Conservation (phyloP, 2,329 filamentous ascomycete genomes). For the Acarospora socialis region DNA sequence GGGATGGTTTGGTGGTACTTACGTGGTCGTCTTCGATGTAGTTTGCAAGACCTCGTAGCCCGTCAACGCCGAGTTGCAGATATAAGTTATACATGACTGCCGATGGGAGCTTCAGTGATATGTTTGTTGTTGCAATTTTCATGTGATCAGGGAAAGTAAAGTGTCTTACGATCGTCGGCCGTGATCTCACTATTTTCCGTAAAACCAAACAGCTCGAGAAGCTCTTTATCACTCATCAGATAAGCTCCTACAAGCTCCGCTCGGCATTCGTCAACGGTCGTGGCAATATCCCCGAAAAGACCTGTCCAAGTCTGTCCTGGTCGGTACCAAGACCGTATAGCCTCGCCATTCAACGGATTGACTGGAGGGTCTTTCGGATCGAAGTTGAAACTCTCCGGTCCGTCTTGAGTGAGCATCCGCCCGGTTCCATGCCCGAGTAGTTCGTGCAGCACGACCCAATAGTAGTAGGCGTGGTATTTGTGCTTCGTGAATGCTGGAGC, state of each 20-base stretch:
- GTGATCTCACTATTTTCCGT: conserved; percentile 22
- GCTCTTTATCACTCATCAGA: conserved; percentile 29
- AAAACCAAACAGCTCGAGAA: conserved; percentile 31
- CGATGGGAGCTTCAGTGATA: conserved; percentile 1
- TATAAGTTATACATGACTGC: conserved; percentile 29
- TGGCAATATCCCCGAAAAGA: conserved; percentile 44
- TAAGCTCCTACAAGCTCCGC: conserved; percentile 31
- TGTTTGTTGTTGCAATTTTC: neutral
- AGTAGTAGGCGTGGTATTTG: conserved; percentile 13
- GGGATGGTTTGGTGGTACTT: conserved; percentile 10
- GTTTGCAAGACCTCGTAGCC: conserved; percentile 26
- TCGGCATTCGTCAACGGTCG: conserved; percentile 44
- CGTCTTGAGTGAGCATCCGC: conserved; percentile 42
- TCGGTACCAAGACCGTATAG: conserved; percentile 45
- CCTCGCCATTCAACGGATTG: conserved; percentile 39
- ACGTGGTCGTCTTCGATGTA: conserved; percentile 24
- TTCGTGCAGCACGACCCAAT: conserved; percentile 35
- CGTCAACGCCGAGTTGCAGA: conserved; percentile 29
- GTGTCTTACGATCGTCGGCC: conserved; percentile 25
- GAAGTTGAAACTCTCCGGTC: conserved; percentile 44
- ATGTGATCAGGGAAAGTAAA: conserved; percentile 5
- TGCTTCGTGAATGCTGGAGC: conserved; percentile 5
- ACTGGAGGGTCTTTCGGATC: conserved; percentile 41
- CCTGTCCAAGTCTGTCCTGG: conserved; percentile 50
- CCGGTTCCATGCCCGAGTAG: conserved; percentile 52